Evolutionary conservation across 768 basidiomycete species (phyloP), one percentile per base, ranked within the genome.

Genomic region (Suillus subalutaceus): DNA sequence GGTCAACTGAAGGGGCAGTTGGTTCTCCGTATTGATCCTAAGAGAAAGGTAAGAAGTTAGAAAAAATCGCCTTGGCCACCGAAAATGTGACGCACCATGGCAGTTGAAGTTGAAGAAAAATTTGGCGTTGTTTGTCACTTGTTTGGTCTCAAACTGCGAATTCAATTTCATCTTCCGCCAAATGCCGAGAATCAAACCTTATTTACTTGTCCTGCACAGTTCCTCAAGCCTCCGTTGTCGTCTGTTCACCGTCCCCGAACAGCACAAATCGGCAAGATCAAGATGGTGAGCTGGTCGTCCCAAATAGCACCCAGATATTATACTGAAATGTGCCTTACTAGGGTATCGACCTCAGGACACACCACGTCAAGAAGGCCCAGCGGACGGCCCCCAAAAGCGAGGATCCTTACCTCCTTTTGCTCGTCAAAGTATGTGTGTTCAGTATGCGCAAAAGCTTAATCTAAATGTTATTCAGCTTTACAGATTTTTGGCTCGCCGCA

Each of bases 341-440:
- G 96, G 96, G 95, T 90, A 97, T 97, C 82, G 96, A 97, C 84
- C 88, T 98, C 82, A 85, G 86, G 80, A 83, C 85, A 81, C 97
- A 99, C 87, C 97, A 99, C 90, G 96, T 97, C 90, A 97, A 93
- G 90, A 98, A 97, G 88, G 89, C 96, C 73, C 84, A 88, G 77
- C 90, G 97, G 70, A 92, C 92, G 72, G 94, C 94, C 69, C 97
- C 97, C 79, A 94, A 93, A 86, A 97, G 94, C 80, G 94, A 98
- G 92, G 97, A 99, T 82, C 97, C 97, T 20, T 99, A 99, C 85
- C 88, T 99, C 74, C 90, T 97, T 74, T 88, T 99, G 75, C 90
- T 99, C 69, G 97, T 99, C 82, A 99, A 98, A 89, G 96, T 96
- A 76, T 67, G 81, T 74, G 50, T 53, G 63, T 64, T 64, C 35